These are phyloP conservation scores for Balakata baccata DNA, from an alignment of 345 rosid species.

Conservation along the genomic window DNA sequence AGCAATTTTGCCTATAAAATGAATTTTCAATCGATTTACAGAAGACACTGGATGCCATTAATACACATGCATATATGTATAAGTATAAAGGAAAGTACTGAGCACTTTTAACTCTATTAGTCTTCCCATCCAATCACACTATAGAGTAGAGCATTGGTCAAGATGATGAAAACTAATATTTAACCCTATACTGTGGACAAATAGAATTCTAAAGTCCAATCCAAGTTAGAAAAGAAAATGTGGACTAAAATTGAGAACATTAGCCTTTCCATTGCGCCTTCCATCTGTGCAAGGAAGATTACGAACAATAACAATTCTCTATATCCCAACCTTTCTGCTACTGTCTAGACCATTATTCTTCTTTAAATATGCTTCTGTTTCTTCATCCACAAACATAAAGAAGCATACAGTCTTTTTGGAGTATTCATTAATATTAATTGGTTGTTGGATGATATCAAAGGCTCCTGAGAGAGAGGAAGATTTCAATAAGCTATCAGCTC, in stretches of 20 bases:
- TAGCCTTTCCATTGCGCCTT: constrained; percentile 94
- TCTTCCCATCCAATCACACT: background rate
- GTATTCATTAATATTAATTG: constrained; percentile 70
- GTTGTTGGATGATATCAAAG: constrained; percentile 86
- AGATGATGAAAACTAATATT: background rate
- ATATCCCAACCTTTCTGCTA: constrained; percentile 66
- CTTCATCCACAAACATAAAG: constrained; percentile 94
- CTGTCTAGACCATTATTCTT: constrained; percentile 48
- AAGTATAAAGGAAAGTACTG: background rate
- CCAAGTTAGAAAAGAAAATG: background rate
- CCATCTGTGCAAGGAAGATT: constrained; percentile 87
- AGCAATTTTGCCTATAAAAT: constrained; percentile 4
- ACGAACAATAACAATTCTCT: constrained; percentile 85
- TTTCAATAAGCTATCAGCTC: constrained; percentile 21
- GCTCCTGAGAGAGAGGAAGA: constrained; percentile 53
- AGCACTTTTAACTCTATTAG: background rate
- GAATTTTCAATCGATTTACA: background rate
- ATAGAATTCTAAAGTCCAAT: background rate
- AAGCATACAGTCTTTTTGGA: constrained; percentile 78
- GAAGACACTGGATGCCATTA: background rate
- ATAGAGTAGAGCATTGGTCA: background rate
- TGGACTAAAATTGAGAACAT: background rate
- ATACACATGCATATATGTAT: background rate
- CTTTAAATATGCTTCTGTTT: constrained; percentile 79
- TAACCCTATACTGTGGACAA: background rate